Percentiles rank a stretch among this genome's conserved stretches.
Evolutionary conservation across 768 basidiomycete species (phyloP).

Genomic region (Omphalotus guepiniiformis): DNA sequence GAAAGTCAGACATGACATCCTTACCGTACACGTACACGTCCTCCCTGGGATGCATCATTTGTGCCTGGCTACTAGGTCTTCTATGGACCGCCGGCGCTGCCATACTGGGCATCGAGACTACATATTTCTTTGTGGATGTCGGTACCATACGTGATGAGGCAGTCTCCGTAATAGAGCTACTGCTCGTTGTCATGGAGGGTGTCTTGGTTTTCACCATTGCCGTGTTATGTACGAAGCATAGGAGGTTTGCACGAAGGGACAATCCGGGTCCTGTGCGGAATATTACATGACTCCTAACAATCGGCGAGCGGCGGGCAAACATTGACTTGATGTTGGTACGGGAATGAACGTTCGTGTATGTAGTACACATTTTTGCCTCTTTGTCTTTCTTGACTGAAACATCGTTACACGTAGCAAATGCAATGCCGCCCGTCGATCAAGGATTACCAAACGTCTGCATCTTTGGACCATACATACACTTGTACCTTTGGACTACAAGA

Average conservation of each 20-base stretch:
- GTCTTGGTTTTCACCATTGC: conserved; percentile 1
- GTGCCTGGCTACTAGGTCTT: not conserved
- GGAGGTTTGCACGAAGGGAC: not conserved
- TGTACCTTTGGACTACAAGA: no score
- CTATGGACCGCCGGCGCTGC: not conserved
- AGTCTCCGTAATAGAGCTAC: not conserved
- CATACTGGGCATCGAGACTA: not conserved
- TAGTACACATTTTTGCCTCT: no score
- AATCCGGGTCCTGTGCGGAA: not conserved
- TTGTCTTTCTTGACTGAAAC: no score
- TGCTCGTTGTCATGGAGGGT: not conserved
- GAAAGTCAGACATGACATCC: not conserved
- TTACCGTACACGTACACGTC: not conserved
- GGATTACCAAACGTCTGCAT: no score
- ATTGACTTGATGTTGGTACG: not conserved
- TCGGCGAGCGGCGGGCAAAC: conserved; percentile 1
- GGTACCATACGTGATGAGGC: not conserved
- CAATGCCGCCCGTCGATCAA: no score
- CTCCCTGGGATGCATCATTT: not conserved
- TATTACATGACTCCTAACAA: conserved; percentile 2
- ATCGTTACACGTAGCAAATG: no score
- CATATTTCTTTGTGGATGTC: not conserved
- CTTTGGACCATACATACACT: no score
- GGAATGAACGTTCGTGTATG: not conserved
- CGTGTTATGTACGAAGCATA: conserved; percentile 2